These are phyloP conservation scores for Malassezia brasiliensis DNA, from an alignment of 1,284 basidiomycete genomes.

Conservation along the genomic window DNA sequence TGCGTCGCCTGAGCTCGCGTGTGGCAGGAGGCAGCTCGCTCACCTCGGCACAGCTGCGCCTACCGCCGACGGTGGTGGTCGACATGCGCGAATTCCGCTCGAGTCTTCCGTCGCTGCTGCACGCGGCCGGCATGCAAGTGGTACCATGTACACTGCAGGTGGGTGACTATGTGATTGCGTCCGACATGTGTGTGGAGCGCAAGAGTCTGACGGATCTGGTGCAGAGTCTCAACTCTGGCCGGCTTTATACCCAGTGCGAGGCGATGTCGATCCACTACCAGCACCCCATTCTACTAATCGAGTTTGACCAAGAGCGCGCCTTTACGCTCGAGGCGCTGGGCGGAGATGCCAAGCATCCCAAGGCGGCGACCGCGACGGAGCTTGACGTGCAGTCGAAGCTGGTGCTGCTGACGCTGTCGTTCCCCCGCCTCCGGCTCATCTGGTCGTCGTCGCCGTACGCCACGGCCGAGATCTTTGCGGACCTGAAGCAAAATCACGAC, in stretches of 20 bases:
- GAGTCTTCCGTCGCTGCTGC: slow-evolving; percentile 76
- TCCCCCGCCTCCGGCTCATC: slow-evolving; percentile 81
- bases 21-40: slow-evolving; percentile 63
- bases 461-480: slow-evolving; percentile 81
- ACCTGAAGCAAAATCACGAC: slow-evolving; percentile 71
- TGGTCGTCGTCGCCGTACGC: slow-evolving; percentile 95
- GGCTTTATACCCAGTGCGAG: slow-evolving; percentile 95
- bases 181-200: slow-evolving; percentile 89
- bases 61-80: slow-evolving; percentile 72
- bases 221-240: slow-evolving; percentile 80
- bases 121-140: slow-evolving; percentile 70
- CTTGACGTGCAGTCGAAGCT: slow-evolving; percentile 72
- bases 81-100: slow-evolving; percentile 96
- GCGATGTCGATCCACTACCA: slow-evolving; percentile 93
- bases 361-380: slow-evolving; percentile 32
- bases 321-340: slow-evolving; percentile 58
- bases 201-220: slow-evolving; percentile 88
- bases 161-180: slow-evolving; percentile 89
- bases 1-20: slow-evolving; percentile 78
- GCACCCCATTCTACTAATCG: slow-evolving; percentile 85
- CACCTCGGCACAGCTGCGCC: slow-evolving; percentile 51
- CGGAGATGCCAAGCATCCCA: slow-evolving; percentile 13
- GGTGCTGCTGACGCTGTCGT: slow-evolving; percentile 74
- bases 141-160: slow-evolving; percentile 84
- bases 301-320: slow-evolving; percentile 93